Conservation (phyloP, 2,329 filamentous ascomycete species). For the Paracoccidioides brasiliensis region DNA sequence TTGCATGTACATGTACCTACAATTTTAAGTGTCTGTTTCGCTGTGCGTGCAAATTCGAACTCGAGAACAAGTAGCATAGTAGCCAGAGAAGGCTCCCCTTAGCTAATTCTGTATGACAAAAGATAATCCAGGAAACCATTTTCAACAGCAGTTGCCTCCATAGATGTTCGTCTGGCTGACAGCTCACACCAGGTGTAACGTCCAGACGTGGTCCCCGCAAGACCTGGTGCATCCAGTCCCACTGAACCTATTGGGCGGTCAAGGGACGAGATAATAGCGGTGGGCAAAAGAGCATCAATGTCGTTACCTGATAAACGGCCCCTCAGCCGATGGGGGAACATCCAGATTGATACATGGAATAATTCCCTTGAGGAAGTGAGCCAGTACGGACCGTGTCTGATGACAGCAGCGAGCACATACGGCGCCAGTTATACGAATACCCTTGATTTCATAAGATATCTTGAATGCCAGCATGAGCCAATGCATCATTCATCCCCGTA, state of each 20-base stretch:
- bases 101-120: not conserved
- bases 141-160: not conserved
- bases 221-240: not conserved
- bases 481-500: not conserved
- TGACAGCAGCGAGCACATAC: not conserved
- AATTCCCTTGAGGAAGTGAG: not conserved
- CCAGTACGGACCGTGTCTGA: not conserved
- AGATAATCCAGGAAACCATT: not conserved
- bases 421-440: not conserved
- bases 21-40: not conserved
- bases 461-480: conserved; percentile 1
- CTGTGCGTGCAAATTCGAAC: not conserved
- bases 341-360: not conserved
- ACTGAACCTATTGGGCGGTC: not conserved
- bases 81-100: not conserved
- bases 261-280: not conserved
- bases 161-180: not conserved
- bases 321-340: not conserved
- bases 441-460: not conserved
- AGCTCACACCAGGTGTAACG: not conserved
- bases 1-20: not conserved
- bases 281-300: not conserved
- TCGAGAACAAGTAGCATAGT: not conserved
- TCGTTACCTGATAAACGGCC: not conserved
- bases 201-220: not conserved